Conservation (phyloP, 768 basidiomycete species). For the Mycena belliarum region DNA sequence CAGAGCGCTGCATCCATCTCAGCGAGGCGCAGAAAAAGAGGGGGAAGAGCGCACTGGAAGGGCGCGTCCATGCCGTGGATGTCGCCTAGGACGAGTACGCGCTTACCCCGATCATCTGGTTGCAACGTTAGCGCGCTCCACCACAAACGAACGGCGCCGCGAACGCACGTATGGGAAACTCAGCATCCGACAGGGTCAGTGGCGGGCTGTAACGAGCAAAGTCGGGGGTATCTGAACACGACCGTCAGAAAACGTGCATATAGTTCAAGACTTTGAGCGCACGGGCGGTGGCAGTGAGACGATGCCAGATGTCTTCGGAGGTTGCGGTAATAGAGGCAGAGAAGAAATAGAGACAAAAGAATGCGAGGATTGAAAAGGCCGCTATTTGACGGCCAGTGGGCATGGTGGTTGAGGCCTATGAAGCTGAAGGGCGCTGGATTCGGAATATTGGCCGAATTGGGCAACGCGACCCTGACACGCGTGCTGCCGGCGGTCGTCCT, state of each 20-base stretch:
- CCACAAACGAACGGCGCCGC: not conserved
- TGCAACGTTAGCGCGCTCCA: not conserved
- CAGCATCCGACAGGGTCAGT: conserved; percentile 41
- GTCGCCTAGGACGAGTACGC: conserved; percentile 83
- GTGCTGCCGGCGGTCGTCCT: no score
- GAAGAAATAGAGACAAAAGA: conserved; percentile 48
- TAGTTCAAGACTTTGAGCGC: conserved; percentile 11
- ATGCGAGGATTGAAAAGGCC: conserved; percentile 36
- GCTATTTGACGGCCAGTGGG: conserved; percentile 16
- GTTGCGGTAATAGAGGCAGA: conserved; percentile 24
- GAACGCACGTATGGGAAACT: conserved; percentile 59
- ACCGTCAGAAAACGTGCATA: conserved; percentile 21
- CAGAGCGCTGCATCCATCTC: conserved; percentile 49
- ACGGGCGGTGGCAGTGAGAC: conserved; percentile 11
- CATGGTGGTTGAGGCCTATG: not conserved
- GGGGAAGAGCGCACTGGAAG: conserved; percentile 51
- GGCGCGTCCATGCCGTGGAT: conserved; percentile 80
- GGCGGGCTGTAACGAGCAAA: conserved; percentile 52
- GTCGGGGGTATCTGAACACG: conserved; percentile 42
- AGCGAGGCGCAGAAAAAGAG: not conserved
- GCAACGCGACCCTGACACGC: no score
- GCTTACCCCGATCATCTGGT: conserved; percentile 50
- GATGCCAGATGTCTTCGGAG: conserved; percentile 18
- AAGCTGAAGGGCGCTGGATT: no score
- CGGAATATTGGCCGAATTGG: no score